Evolutionary conservation across 2,329 filamentous ascomycete species (phyloP).

Genomic region (Aureobasidium sp.): DNA sequence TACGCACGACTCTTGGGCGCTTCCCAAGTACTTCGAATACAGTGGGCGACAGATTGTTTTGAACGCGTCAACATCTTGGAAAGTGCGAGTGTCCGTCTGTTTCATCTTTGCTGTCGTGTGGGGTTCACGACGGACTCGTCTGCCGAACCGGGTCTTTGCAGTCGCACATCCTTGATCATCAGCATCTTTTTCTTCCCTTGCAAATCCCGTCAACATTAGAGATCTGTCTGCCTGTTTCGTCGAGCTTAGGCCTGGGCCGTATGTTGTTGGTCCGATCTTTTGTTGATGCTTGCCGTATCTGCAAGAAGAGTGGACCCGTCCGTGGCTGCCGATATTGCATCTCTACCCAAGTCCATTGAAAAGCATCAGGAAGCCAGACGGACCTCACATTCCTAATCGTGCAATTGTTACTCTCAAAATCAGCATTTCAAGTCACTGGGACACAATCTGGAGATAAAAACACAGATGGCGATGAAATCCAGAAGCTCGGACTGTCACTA

Average conservation of each 20-base stretch:
- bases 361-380: not conserved
- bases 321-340: not conserved
- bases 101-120: constrained; percentile 14
- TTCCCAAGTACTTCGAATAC: too few relatives aligned
- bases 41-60: too few relatives aligned
- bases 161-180: not conserved
- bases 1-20: too few relatives aligned
- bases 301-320: not conserved
- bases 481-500: too few relatives aligned
- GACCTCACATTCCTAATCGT: not conserved
- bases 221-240: not conserved
- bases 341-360: not conserved
- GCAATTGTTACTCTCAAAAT: not conserved
- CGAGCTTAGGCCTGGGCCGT: not conserved
- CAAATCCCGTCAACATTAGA: not conserved
- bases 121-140: not conserved
- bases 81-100: constrained; percentile 1
- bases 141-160: not conserved
- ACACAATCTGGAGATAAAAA: too few relatives aligned
- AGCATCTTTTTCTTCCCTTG: not conserved
- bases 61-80: not conserved
- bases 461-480: too few relatives aligned
- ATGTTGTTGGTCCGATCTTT: not conserved
- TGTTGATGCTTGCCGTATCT: not conserved
- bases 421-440: not conserved